Percentiles rank a stretch among this genome's conserved stretches.
Evolutionary conservation across 768 basidiomycete species (phyloP).

Genomic region (Trametopsis cervina): DNA sequence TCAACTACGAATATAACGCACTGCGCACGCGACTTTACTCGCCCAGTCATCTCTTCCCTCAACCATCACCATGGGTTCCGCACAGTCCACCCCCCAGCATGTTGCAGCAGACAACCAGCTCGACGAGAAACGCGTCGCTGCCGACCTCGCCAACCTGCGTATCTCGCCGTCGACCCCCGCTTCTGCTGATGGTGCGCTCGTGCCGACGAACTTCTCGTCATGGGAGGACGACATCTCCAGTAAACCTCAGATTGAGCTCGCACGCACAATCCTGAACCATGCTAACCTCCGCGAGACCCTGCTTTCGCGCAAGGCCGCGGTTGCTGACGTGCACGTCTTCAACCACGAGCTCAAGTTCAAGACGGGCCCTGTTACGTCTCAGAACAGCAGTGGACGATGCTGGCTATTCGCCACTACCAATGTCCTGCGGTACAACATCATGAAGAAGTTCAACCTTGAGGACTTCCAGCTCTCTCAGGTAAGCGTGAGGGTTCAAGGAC

Average conservation of each 20-base stretch:
- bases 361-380: slow-evolving; percentile 78
- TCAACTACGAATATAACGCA: too few species aligned
- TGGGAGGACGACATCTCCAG: slow-evolving; percentile 58
- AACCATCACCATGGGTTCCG: slow-evolving; percentile 28
- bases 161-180: slow-evolving; percentile 23
- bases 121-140: slow-evolving; percentile 8
- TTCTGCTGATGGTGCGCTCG: slow-evolving; percentile 57
- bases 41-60: not conserved
- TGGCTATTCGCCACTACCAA: slow-evolving; percentile 96
- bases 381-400: slow-evolving; percentile 85
- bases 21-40: too few species aligned
- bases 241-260: slow-evolving; percentile 60
- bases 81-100: slow-evolving; percentile 25
- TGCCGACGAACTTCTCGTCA: slow-evolving; percentile 46
- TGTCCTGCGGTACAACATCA: slow-evolving; percentile 73
- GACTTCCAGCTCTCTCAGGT: slow-evolving; percentile 93
- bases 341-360: slow-evolving; percentile 76
- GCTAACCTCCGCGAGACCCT: slow-evolving; percentile 58
- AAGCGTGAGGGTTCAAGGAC: slow-evolving; percentile 9
- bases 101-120: slow-evolving; percentile 13
- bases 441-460: slow-evolving; percentile 78
- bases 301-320: slow-evolving; percentile 50
- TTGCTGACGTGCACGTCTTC: slow-evolving; percentile 73
- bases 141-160: slow-evolving; percentile 11
- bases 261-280: slow-evolving; percentile 71